phyloP scores from a whole-genome alignment of 1,139 yeast genomes.

The Suhomyces bokatorum region DNA sequence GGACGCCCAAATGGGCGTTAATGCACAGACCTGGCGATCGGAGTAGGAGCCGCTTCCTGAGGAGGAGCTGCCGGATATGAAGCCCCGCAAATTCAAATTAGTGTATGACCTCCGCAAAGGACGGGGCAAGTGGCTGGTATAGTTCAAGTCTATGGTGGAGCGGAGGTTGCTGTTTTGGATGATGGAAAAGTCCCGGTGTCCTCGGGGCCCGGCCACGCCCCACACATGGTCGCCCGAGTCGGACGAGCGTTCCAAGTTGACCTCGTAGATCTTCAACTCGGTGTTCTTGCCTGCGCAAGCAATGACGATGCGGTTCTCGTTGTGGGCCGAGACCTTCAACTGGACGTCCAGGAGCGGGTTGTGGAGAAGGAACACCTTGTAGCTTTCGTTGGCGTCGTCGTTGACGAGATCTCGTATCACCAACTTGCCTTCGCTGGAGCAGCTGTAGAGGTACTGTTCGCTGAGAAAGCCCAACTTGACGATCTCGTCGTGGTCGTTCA shows the following conservation, averaged over 20 bases:
- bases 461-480: slow-evolving; percentile 35
- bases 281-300: slow-evolving; percentile 50
- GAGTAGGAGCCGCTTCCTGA: slow-evolving; percentile 7
- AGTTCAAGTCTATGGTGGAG: slow-evolving; percentile 8
- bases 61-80: slow-evolving; percentile 3
- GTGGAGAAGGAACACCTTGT: slow-evolving; percentile 30
- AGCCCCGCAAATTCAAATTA: slow-evolving; percentile 8
- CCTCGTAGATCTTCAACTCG: slow-evolving; percentile 37
- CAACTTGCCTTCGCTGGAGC: slow-evolving; percentile 47
- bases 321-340: slow-evolving; percentile 10
- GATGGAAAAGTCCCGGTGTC: slow-evolving; percentile 7
- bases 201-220: slow-evolving; percentile 7
- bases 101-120: slow-evolving; percentile 11
- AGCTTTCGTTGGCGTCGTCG: slow-evolving; percentile 39
- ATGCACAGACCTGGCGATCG: slow-evolving; percentile 22
- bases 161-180: slow-evolving; percentile 12
- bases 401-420: slow-evolving; percentile 45
- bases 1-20: slow-evolving; percentile 26
- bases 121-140: slow-evolving; percentile 6
- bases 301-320: slow-evolving; percentile 19
- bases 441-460: slow-evolving; percentile 38
- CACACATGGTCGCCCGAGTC: slow-evolving; percentile 6
- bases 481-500: slow-evolving; percentile 26
- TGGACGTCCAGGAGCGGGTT: slow-evolving; percentile 38
- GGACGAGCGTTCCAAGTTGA: slow-evolving; percentile 8